Evolutionary conservation across 2,329 filamentous ascomycete genomes (phyloP).

Genomic region (Fusarium newnesense): DNA sequence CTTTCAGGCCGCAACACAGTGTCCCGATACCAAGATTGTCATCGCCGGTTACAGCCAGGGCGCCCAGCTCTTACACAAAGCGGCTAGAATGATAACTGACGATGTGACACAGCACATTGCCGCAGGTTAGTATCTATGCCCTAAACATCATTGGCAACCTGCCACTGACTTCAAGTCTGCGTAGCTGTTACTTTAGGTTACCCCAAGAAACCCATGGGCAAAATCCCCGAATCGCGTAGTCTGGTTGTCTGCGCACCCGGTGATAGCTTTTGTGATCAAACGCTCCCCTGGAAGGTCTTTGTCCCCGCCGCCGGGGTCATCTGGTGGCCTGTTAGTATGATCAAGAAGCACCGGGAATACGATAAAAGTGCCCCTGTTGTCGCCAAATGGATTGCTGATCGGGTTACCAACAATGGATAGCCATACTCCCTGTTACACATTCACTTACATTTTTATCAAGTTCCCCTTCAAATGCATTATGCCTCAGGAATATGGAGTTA

Average conservation of each 20-base stretch:
- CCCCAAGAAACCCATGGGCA: background rate
- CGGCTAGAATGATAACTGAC: background rate
- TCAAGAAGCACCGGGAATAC: too few species aligned
- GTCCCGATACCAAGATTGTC: background rate
- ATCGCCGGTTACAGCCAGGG: background rate
- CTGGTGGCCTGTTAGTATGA: too few species aligned
- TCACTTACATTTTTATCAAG: background rate
- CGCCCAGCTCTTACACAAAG: background rate
- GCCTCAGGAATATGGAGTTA: background rate
- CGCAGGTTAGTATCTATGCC: background rate
- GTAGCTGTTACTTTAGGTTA: constrained; percentile 1
- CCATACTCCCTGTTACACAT: background rate
- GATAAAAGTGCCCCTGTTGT: background rate
- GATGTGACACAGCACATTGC: background rate
- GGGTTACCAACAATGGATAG: background rate
- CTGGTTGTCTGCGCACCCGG: background rate
- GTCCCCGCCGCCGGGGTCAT: too few species aligned
- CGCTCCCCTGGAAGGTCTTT: background rate
- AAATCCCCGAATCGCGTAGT: background rate
- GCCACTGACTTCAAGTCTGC: background rate
- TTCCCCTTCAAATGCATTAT: background rate
- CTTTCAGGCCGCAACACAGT: background rate
- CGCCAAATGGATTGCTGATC: background rate
- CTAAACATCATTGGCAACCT: rapidly evolving
- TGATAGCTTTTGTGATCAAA: background rate